Conservation (phyloP, 495 filamentous ascomycete species). For the Penicillium roqueforti region DNA sequence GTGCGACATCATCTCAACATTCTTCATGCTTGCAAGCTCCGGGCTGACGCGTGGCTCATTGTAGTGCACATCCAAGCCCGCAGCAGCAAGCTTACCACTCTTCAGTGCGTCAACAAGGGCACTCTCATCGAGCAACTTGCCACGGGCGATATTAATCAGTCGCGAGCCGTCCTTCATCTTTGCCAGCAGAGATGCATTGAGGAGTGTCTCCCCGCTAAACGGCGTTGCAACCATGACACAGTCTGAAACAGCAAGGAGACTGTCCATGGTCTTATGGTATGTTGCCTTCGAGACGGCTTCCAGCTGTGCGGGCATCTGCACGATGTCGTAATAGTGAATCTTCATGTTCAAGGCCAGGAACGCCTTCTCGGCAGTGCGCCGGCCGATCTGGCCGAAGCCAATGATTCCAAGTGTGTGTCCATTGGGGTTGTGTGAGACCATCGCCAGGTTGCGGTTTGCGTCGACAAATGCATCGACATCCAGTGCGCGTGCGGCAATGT, state of each 20-base stretch:
- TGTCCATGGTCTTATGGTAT: slow-evolving; percentile 49
- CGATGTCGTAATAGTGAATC: slow-evolving; percentile 63
- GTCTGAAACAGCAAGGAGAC: slow-evolving; percentile 53
- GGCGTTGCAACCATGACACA: slow-evolving; percentile 67
- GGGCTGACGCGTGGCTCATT: slow-evolving; percentile 48
- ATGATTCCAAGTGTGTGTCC: slow-evolving; percentile 53
- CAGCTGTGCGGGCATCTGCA: slow-evolving; percentile 46
- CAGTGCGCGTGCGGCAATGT: slow-evolving; percentile 36
- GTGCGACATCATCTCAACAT: slow-evolving; percentile 62
- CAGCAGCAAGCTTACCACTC: slow-evolving; percentile 44
- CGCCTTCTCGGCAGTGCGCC: slow-evolving; percentile 60
- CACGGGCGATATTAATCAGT: slow-evolving; percentile 71
- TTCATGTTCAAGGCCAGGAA: slow-evolving; percentile 60
- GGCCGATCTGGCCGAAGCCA: slow-evolving; percentile 67
- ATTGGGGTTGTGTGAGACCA: slow-evolving; percentile 50
- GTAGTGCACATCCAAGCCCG: slow-evolving; percentile 67
- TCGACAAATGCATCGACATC: slow-evolving; percentile 43
- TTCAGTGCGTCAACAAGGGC: slow-evolving; percentile 63
- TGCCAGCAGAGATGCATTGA: slow-evolving; percentile 47
- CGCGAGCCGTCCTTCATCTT: slow-evolving; percentile 54
- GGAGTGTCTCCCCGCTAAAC: slow-evolving; percentile 53
- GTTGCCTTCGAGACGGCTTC: slow-evolving; percentile 36
- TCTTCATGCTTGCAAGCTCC: slow-evolving; percentile 45
- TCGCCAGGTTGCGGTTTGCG: slow-evolving; percentile 55
- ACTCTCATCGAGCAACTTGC: slow-evolving; percentile 64